Conservation (phyloP, 495 filamentous ascomycete species). For the Terfezia claveryi region DNA sequence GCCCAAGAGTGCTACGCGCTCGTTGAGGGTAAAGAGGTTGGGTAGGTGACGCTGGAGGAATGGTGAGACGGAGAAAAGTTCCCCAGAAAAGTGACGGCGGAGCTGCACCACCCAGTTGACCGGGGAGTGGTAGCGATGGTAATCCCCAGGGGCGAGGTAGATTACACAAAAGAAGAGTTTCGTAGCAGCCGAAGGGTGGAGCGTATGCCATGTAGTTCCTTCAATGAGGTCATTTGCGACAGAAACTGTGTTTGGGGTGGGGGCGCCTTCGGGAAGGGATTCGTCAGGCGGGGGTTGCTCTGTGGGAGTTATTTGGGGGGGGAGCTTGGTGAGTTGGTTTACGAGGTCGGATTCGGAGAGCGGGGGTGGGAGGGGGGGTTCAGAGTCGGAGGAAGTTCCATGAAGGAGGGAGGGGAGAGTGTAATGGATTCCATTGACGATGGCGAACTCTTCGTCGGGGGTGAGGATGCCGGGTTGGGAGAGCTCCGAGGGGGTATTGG, state of each 20-base stretch:
- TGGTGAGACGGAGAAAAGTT: slow-evolving; percentile 83
- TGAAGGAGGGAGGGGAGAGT: slow-evolving; percentile 77
- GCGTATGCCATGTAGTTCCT: slow-evolving; percentile 17
- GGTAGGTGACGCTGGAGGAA: slow-evolving; percentile 82
- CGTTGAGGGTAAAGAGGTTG: slow-evolving; percentile 87
- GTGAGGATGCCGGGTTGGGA: slow-evolving; percentile 41
- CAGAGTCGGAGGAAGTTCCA: slow-evolving; percentile 29
- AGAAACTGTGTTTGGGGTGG: slow-evolving; percentile 44
- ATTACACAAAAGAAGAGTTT: slow-evolving; percentile 51
- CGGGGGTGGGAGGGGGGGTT: slow-evolving; percentile 17
- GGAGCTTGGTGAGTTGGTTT: background rate
- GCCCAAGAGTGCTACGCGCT: slow-evolving; percentile 80
- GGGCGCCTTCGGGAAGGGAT: slow-evolving; percentile 41
- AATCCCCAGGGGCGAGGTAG: slow-evolving; percentile 95
- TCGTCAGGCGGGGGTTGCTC: slow-evolving; percentile 24
- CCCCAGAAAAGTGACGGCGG: slow-evolving; percentile 85
- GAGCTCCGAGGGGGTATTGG: slow-evolving; percentile 32
- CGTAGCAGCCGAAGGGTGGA: background rate
- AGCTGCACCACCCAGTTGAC: slow-evolving; percentile 81
- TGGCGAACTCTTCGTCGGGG: slow-evolving; percentile 75
- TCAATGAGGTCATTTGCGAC: slow-evolving; percentile 67
- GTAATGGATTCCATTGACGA: slow-evolving; percentile 92
- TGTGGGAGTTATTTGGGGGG: background rate
- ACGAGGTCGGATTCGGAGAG: slow-evolving; percentile 12
- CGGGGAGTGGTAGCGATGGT: slow-evolving; percentile 94